Conservation (phyloP, 306 rosid species). For the Fragaria ananassa region DNA sequence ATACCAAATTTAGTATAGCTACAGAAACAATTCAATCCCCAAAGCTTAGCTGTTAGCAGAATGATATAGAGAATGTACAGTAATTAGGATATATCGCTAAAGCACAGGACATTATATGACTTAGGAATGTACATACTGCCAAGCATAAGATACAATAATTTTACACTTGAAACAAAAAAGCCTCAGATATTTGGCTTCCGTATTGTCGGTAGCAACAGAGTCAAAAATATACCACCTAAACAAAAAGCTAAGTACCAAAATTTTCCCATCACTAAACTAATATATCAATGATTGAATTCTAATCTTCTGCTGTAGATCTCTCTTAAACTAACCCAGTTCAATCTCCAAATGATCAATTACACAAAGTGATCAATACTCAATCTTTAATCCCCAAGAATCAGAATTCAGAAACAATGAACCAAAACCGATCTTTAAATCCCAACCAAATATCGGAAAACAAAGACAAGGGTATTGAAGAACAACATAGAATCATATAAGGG, state of each 20-base stretch:
- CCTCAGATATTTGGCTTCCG: conserved; percentile 10
- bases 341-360: background rate
- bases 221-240: background rate
- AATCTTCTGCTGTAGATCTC: background rate
- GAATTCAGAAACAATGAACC: conserved; percentile 1
- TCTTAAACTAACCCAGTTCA: background rate
- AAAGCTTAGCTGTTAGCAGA: background rate
- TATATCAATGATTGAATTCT: background rate
- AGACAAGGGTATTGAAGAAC: conserved; percentile 7
- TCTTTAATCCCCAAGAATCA: background rate
- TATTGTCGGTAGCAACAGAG: background rate
- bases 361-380: background rate
- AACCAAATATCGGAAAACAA: conserved; percentile 11
- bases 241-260: background rate
- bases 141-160: background rate
- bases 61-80: background rate
- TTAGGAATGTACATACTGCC: background rate
- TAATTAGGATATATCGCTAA: background rate
- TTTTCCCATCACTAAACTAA: background rate
- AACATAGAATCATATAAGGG: conserved; percentile 12
- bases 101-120: background rate
- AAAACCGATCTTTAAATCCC: background rate
- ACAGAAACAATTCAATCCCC: background rate
- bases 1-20: background rate
- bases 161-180: background rate